These are phyloP conservation scores for Hydrangea macrophylla DNA, from an alignment of 148 eudicot species.

Conservation along the genomic window DNA sequence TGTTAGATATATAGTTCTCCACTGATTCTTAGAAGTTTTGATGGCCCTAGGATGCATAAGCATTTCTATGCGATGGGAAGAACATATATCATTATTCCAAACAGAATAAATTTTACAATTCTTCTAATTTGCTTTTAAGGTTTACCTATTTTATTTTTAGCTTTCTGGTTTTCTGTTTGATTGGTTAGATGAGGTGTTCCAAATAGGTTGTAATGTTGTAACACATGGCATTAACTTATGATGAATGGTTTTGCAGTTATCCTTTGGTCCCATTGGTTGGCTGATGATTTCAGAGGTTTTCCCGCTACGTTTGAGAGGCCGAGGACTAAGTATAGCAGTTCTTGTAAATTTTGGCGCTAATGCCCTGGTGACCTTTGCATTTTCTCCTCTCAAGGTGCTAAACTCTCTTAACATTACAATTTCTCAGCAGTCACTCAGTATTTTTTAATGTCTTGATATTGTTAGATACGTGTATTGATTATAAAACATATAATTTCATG, in stretches of 20 bases:
- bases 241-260: slow-evolving; percentile 52
- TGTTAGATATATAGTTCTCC: too few species aligned
- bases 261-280: slow-evolving; percentile 99
- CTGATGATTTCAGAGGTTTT: slow-evolving; percentile 95
- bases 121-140: background rate
- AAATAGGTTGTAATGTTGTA: background rate
- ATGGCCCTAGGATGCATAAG: too few species aligned
- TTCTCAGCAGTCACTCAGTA: background rate
- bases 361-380: slow-evolving; percentile 82
- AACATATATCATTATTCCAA: background rate
- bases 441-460: background rate
- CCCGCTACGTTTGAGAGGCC: slow-evolving; percentile 90
- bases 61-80: background rate
- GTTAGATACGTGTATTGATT: background rate
- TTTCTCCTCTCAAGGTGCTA: slow-evolving; percentile 86
- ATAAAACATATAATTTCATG: background rate
- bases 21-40: too few species aligned
- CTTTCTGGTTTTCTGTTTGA: background rate
- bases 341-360: slow-evolving; percentile 88
- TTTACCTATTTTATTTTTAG: background rate
- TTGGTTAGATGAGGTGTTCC: background rate
- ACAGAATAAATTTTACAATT: background rate
- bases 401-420: background rate
- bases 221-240: slow-evolving; percentile 1
- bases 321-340: slow-evolving; percentile 87